phyloP scores from a whole-genome alignment of 23 red algal species.

The Chondrus crispus region DNA sequence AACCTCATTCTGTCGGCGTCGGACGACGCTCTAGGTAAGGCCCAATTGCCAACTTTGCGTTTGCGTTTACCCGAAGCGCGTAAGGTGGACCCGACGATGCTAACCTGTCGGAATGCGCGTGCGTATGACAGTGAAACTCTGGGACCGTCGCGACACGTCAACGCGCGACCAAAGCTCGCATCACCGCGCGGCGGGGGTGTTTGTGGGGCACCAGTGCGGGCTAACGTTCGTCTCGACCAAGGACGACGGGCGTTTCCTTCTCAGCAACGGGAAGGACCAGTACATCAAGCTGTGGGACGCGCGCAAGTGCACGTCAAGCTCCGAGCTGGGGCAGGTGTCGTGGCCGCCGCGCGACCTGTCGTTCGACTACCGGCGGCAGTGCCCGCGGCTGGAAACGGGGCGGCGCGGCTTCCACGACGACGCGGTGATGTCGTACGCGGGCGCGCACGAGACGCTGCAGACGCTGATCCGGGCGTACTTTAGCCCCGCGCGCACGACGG shows the following conservation, averaged over 20 bases:
- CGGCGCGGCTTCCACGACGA: conserved; percentile 18
- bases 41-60: not conserved
- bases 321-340: not conserved
- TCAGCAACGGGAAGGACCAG: conserved; percentile 82
- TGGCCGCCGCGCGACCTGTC: not conserved
- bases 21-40: conserved; percentile 58
- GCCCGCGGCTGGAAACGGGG: not conserved
- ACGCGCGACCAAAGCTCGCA: not conserved
- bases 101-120: not conserved
- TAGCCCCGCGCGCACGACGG: conserved; percentile 41
- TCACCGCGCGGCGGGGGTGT: conserved; percentile 33
- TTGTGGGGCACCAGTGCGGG: conserved; percentile 76
- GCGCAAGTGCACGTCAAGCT: conserved; percentile 20
- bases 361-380: conserved; percentile 37
- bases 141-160: conserved; percentile 32
- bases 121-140: conserved; percentile 26
- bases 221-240: conserved; percentile 62
- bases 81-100: not conserved
- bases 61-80: not conserved
- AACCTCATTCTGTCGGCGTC: conserved; percentile 70
- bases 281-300: conserved; percentile 84
- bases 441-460: conserved; percentile 59
- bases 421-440: conserved; percentile 47
- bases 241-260: conserved; percentile 67
- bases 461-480: conserved; percentile 79